Conservation (phyloP, 225 moss, liverwort and hornwort genomes). For the Asterella californica region DNA sequence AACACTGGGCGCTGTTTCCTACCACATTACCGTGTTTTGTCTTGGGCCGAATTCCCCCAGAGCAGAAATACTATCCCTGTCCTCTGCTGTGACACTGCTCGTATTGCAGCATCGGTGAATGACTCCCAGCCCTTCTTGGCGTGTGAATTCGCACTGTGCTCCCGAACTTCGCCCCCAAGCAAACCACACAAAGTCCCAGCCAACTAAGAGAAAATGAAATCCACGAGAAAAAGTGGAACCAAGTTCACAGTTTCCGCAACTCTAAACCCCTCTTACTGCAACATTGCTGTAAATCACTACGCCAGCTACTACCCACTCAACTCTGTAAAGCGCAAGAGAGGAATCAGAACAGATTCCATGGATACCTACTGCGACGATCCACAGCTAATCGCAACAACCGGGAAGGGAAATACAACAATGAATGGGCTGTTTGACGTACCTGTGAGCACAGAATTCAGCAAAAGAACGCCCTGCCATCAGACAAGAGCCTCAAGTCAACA, state of each 20-base stretch:
- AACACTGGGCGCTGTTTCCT: neutral
- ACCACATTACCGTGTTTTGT: conserved; percentile 62
- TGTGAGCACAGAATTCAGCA: conserved; percentile 89
- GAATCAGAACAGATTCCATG: neutral
- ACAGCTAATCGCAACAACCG: neutral
- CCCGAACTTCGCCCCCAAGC: conserved; percentile 57
- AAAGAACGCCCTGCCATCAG: conserved; percentile 70
- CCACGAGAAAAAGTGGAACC: neutral
- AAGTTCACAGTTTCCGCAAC: neutral
- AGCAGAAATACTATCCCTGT: conserved; percentile 75
- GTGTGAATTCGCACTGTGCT: conserved; percentile 85
- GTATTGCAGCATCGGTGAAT: conserved; percentile 87
- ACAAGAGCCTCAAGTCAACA: neutral
- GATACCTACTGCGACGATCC: neutral
- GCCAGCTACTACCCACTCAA: too few species aligned
- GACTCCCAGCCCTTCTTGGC: conserved; percentile 98
- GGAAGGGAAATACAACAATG: neutral
- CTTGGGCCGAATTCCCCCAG: conserved; percentile 94
- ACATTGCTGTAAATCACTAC: too few species aligned
- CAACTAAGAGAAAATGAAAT: neutral
- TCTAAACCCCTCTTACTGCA: too few species aligned
- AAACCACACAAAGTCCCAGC: neutral
- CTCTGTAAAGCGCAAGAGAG: neutral
- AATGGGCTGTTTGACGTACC: conserved; percentile 33
- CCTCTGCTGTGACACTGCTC: conserved; percentile 62